Conservation (phyloP, 169 alveolate species). For the Eimeria zaria region DNA sequence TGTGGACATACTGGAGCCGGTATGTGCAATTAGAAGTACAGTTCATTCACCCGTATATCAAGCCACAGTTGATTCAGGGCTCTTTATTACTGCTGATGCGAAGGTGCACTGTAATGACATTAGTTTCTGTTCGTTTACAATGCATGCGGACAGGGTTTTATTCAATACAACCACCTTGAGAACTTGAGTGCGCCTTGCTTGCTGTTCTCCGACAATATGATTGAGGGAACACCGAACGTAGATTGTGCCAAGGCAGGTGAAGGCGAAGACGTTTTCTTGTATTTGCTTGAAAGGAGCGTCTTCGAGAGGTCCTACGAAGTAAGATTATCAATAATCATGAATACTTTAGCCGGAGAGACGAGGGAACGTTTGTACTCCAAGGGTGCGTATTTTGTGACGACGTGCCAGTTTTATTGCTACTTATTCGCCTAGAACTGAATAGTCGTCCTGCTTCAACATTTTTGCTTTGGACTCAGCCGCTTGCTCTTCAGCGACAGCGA, state of each 20-base stretch:
- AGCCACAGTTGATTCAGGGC: not conserved
- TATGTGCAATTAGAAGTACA: not conserved
- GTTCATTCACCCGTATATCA: not conserved
- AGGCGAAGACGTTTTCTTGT: conserved; percentile 52
- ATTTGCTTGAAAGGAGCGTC: conserved; percentile 38
- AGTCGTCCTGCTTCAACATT: not conserved
- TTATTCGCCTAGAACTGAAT: not conserved
- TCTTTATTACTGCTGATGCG: not conserved
- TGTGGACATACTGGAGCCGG: conserved; percentile 72
- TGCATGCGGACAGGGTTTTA: conserved; percentile 64
- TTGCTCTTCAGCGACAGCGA: conserved; percentile 43
- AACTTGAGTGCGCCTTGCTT: conserved; percentile 56
- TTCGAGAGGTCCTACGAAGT: conserved; percentile 78
- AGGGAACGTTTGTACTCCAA: not conserved
- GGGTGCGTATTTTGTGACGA: not conserved
- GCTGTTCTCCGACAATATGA: conserved; percentile 47
- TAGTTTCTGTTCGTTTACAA: not conserved
- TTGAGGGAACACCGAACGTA: conserved; percentile 59
- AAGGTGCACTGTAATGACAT: not conserved
- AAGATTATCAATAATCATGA: not conserved
- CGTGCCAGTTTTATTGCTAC: not conserved
- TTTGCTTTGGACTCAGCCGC: conserved; percentile 25
- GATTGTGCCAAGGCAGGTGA: conserved; percentile 56
- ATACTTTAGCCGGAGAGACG: not conserved
- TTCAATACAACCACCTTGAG: conserved; percentile 40